phyloP scores from a whole-genome alignment of 2,329 filamentous ascomycete genomes.

The Ploettnerulaceae sp. region DNA sequence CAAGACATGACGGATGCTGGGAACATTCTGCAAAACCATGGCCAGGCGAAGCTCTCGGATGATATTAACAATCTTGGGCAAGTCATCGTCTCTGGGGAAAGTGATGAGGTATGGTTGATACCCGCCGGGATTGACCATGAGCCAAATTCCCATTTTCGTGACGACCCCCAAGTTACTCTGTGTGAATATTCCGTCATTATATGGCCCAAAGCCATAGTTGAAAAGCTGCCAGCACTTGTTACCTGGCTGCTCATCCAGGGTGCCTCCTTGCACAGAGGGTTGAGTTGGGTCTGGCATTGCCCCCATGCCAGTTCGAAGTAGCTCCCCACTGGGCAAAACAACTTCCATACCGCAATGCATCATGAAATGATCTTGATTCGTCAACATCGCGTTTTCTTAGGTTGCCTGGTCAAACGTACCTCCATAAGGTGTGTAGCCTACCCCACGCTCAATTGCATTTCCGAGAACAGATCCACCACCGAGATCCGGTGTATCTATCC shows the following conservation, averaged over 20 bases:
- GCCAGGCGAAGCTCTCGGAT: conserved; percentile 36
- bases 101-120: conserved; percentile 42
- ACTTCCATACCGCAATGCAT: conserved; percentile 42
- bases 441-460: conserved; percentile 42
- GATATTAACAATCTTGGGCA: conserved; percentile 37
- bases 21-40: conserved; percentile 41
- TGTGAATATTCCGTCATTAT: conserved; percentile 44
- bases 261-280: neutral
- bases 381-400: neutral
- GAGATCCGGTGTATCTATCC: too few relatives aligned
- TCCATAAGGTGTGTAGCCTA: conserved; percentile 42
- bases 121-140: conserved; percentile 49
- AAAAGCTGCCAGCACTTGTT: conserved; percentile 39
- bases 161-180: conserved; percentile 50
- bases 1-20: conserved; percentile 30
- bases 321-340: conserved; percentile 42
- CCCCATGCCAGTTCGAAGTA: conserved; percentile 45
- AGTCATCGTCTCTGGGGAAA: conserved; percentile 36
- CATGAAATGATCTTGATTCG: conserved; percentile 38
- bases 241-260: conserved; percentile 25
- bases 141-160: conserved; percentile 47
- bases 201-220: conserved; percentile 38
- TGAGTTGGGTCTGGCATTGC: conserved; percentile 32
- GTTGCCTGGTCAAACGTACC: neutral
- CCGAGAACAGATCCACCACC: conserved; percentile 42